phyloP scores from a whole-genome alignment of 2,329 filamentous ascomycete species.

The Aspergillus tubingensis region DNA sequence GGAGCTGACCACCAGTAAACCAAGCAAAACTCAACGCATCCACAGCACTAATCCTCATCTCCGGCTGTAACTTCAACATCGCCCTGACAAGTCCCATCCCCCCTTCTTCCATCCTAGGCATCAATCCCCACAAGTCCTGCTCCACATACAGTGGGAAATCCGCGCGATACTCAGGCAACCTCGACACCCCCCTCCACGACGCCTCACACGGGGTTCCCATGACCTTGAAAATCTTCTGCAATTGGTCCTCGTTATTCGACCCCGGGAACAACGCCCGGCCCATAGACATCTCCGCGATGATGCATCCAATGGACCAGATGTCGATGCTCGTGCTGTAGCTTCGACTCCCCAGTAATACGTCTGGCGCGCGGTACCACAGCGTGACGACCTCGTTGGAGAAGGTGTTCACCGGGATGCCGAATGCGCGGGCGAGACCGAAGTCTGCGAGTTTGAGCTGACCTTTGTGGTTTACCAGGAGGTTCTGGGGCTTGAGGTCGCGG shows the following conservation, averaged over 20 bases:
- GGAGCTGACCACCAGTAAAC: constrained; percentile 55
- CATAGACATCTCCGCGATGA: constrained; percentile 99
- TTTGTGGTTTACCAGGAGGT: constrained; percentile 88
- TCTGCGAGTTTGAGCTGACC: constrained; percentile 89
- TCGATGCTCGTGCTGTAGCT: constrained; percentile 99
- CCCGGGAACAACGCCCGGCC: constrained; percentile 90
- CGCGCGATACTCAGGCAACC: constrained; percentile 90
- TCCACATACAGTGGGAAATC: constrained; percentile 89
- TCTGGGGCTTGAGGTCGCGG: constrained; percentile 93
- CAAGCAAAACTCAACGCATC: constrained; percentile 84
- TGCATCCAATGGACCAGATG: constrained; percentile 96
- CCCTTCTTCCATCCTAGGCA: constrained; percentile 79
- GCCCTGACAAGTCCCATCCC: constrained; percentile 81
- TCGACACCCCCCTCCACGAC: constrained; percentile 87
- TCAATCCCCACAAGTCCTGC: constrained; percentile 77
- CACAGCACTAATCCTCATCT: constrained; percentile 80
- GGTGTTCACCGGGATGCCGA: constrained; percentile 97
- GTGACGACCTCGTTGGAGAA: constrained; percentile 98
- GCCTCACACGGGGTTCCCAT: constrained; percentile 95
- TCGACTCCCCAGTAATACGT: constrained; percentile 84
- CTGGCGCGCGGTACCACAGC: constrained; percentile 91
- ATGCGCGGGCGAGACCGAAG: constrained; percentile 89
- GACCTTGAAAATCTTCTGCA: constrained; percentile 89
- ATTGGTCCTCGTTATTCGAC: constrained; percentile 93
- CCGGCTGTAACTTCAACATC: constrained; percentile 86